These are phyloP conservation scores for Picocystis sp. DNA, from an alignment of 163 green algal genomes.

Conservation along the genomic window DNA sequence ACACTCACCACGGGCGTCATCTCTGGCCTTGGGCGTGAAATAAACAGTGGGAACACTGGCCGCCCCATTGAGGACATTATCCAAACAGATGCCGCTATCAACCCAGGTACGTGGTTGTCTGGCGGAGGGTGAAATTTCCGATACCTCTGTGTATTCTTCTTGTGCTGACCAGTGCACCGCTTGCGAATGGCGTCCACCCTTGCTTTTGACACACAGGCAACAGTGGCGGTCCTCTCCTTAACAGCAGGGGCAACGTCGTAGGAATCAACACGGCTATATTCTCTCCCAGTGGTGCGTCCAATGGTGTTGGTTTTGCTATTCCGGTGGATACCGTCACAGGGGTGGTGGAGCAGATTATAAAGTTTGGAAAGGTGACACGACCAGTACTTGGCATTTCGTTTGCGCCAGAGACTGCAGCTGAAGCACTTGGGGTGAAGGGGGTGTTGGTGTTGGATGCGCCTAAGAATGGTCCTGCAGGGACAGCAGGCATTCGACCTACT, in stretches of 20 bases:
- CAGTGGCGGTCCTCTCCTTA: slow-evolving; percentile 73
- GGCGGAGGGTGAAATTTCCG: not conserved
- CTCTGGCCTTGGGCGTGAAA: slow-evolving; percentile 67
- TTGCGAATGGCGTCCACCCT: not conserved
- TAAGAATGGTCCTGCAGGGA: slow-evolving; percentile 13
- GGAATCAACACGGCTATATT: slow-evolving; percentile 88
- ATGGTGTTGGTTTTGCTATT: slow-evolving; percentile 81
- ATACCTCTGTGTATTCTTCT: not conserved
- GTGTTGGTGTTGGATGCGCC: slow-evolving; percentile 77
- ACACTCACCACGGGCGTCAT: slow-evolving; percentile 77
- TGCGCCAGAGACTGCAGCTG: slow-evolving; percentile 68
- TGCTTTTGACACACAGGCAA: slow-evolving; percentile 33
- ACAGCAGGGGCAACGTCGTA: slow-evolving; percentile 69
- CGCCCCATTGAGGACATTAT: slow-evolving; percentile 81
- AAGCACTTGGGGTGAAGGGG: slow-evolving; percentile 53
- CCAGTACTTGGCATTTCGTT: slow-evolving; percentile 86
- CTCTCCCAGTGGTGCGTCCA: slow-evolving; percentile 38
- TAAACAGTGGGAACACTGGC: slow-evolving; percentile 53
- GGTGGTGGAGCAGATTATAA: slow-evolving; percentile 68
- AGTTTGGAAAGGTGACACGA: slow-evolving; percentile 70
- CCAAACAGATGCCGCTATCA: slow-evolving; percentile 90
- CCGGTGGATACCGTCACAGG: slow-evolving; percentile 58
- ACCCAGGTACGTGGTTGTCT: slow-evolving; percentile 32
- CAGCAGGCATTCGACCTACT: slow-evolving; percentile 57
- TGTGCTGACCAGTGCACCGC: too few relatives aligned